phyloP scores from a whole-genome alignment of 2,329 filamentous ascomycete genomes.

The Diaporthe amygdali region DNA sequence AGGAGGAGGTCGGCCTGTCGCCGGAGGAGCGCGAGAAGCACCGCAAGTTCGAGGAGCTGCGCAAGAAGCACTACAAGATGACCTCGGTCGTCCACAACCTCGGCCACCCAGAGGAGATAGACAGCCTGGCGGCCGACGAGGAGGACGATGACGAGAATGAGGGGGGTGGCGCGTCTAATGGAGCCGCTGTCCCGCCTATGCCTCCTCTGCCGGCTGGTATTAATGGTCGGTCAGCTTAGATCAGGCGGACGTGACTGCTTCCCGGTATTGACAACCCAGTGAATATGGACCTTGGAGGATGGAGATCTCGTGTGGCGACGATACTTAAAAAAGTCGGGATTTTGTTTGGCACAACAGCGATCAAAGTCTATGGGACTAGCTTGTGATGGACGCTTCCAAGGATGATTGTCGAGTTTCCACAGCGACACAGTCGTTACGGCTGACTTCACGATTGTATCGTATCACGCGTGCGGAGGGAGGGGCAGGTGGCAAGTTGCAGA shows the following conservation, averaged over 20 bases:
- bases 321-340: not conserved
- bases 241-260: not conserved
- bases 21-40: slow-evolving; percentile 90
- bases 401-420: not conserved
- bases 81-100: slow-evolving; percentile 87
- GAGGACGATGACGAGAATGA: slow-evolving; percentile 48
- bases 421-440: slow-evolving; percentile 7
- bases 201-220: slow-evolving; percentile 47
- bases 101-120: slow-evolving; percentile 73
- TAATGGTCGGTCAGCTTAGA: slow-evolving; percentile 33
- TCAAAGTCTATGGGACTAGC: not conserved
- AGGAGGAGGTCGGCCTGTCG: slow-evolving; percentile 52
- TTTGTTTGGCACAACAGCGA: not conserved
- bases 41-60: slow-evolving; percentile 84
- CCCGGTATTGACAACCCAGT: not conserved
- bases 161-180: slow-evolving; percentile 25
- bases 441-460: not conserved
- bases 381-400: not conserved
- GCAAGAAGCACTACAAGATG: slow-evolving; percentile 99
- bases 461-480: not conserved
- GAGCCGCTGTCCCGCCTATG: slow-evolving; percentile 40
- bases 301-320: not conserved
- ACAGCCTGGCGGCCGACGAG: slow-evolving; percentile 65
- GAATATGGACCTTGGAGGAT: not conserved
- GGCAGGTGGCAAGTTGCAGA: not conserved